Evolutionary conservation across 164 flowering plant genomes (phyloP), one percentile per base, ranked within the genome.

Genomic region (Vitis riparia): DNA sequence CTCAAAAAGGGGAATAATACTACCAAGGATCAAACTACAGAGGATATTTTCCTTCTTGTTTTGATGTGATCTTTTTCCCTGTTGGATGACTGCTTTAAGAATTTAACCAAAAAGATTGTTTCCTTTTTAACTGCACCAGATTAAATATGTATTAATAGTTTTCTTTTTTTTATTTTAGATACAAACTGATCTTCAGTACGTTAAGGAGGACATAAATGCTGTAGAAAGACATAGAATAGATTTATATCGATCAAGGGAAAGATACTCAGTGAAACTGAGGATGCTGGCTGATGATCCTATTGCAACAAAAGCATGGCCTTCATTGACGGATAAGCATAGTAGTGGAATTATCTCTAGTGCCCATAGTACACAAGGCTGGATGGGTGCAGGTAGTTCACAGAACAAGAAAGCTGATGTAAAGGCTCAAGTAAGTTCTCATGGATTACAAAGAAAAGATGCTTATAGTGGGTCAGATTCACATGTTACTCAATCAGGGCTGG

Each of bases 211-310:
- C 68, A 75, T 93, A 69, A 82, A 67, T 77, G 75, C 87, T 52
- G 97, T 93, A 29, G 98, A 96, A 82, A 88, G 85, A 69, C 91
- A 83, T 70, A 84, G 91, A 81, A 83, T 85, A 73, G 95, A 96
- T 32, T 77, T 93, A 70, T 86, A 76, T 60, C 88, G 87, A 29
- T 80, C 87, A 72, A 84, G 86, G 73, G 97, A 90, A 44, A 86
- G 91, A 73, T 86, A 86, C 77, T 82, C 87, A 3, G 71, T 87
- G 73, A 93, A 89, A 76, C 57, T 90, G 84, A 80, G 88, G 63
- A 86, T 82, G 87, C 80, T 78, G 73, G 73, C 68, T 17, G 92
- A 89, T 76, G 93, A 87, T 63, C 71, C 85, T 19, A 63, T 48
- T 65, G 58, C 85, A 32, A 67, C 80, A 73, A 83, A 79, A 68